Percentiles rank a stretch among this genome's conserved stretches.
These are phyloP conservation scores for Penicillium hesseltinei DNA, from an alignment of 2,329 filamentous ascomycete species.

Conservation along the genomic window DNA sequence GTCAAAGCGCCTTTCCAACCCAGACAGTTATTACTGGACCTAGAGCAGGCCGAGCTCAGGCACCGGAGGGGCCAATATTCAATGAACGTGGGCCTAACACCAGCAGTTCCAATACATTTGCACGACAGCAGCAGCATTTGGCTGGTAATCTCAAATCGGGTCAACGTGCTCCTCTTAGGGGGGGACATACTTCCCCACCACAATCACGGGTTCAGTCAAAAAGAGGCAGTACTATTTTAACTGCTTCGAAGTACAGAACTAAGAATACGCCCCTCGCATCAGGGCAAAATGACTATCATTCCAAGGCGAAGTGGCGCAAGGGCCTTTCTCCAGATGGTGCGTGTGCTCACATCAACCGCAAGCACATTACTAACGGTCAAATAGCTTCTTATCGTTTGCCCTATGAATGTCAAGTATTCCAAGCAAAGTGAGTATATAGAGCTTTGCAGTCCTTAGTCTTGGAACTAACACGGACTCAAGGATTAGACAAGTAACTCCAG, in stretches of 20 bases:
- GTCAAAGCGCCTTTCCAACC: neutral
- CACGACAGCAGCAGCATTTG: neutral
- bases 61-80: neutral
- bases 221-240: neutral
- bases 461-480: neutral
- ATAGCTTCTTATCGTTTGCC: conserved; percentile 3
- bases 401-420: neutral
- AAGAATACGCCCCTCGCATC: too few species aligned
- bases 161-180: neutral
- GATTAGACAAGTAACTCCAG: neutral
- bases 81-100: neutral
- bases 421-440: neutral
- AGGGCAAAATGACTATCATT: neutral
- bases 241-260: neutral
- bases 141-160: neutral
- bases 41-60: neutral
- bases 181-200: neutral
- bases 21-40: neutral
- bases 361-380: neutral
- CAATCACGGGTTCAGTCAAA: neutral
- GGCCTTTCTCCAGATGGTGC: conserved; percentile 1
- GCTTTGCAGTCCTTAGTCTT: neutral
- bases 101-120: too few species aligned
- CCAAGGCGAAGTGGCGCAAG: conserved; percentile 4
- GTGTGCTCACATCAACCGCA: neutral